Conservation (phyloP, 2,329 filamentous ascomycete genomes). For the Cordyceps cateniannulata region DNA sequence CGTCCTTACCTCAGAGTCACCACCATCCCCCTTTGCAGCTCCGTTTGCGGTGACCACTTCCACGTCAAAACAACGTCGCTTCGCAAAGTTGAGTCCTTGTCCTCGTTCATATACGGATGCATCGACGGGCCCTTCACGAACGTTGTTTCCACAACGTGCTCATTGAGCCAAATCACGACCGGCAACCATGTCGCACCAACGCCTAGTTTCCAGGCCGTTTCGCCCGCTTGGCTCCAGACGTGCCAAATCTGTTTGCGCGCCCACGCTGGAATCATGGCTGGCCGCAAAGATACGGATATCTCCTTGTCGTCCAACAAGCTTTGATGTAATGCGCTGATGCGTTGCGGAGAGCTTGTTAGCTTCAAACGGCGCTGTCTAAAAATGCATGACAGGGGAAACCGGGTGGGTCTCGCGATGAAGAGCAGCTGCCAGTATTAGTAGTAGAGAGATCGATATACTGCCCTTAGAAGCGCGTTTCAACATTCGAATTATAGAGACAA, state of each 20-base stretch:
- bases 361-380: not conserved
- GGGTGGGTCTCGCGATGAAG: not conserved
- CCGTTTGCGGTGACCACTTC: conserved; percentile 51
- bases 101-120: conserved; percentile 69
- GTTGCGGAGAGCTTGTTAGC: not conserved
- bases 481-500: not conserved
- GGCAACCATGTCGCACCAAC: conserved; percentile 56
- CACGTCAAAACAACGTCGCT: conserved; percentile 52
- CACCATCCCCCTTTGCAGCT: conserved; percentile 64
- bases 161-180: conserved; percentile 54
- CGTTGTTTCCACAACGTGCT: conserved; percentile 52
- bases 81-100: conserved; percentile 48
- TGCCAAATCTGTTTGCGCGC: conserved; percentile 21
- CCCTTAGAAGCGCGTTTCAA: not conserved
- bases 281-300: not conserved
- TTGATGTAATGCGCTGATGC: not conserved
- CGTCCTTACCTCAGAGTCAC: conserved; percentile 59
- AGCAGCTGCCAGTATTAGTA: too few species aligned
- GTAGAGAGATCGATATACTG: not conserved
- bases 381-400: not conserved
- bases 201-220: conserved; percentile 41
- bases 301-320: not conserved
- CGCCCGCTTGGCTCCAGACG: conserved; percentile 19
- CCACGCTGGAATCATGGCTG: conserved; percentile 34
- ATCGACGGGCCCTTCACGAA: conserved; percentile 60